phyloP scores from a whole-genome alignment of 1,139 yeast genomes.

The Geotrichum macrosporum region DNA sequence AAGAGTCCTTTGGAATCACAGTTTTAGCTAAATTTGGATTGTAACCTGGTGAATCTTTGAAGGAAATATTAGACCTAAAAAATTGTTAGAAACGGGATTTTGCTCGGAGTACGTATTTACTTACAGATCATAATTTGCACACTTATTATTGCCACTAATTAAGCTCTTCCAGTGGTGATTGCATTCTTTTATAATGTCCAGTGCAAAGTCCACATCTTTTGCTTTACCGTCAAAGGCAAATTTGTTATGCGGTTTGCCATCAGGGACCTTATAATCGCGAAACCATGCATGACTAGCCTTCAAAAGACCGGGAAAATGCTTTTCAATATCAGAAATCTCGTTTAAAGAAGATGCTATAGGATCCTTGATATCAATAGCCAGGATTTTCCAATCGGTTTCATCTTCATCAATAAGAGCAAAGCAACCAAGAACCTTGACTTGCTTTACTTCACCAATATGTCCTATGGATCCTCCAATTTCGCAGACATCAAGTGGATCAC shows the following conservation, averaged over 20 bases:
- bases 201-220: constrained; percentile 64
- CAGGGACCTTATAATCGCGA: constrained; percentile 91
- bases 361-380: constrained; percentile 78
- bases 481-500: constrained; percentile 94
- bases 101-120: not conserved
- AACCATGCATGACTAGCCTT: constrained; percentile 89
- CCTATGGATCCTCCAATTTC: constrained; percentile 76
- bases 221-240: constrained; percentile 84
- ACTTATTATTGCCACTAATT: constrained; percentile 1
- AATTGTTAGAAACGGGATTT: not conserved
- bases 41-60: constrained; percentile 22
- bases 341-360: constrained; percentile 71
- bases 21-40: constrained; percentile 18
- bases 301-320: constrained; percentile 77
- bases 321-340: constrained; percentile 78
- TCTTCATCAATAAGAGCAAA: constrained; percentile 95
- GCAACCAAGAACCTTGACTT: constrained; percentile 87
- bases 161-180: constrained; percentile 66
- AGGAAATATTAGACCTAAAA: constrained; percentile 17
- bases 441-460: constrained; percentile 68
- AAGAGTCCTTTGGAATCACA: constrained; percentile 1
- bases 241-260: constrained; percentile 81
- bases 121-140: constrained; percentile 14
- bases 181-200: constrained; percentile 68
- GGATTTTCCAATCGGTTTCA: constrained; percentile 95